Base-by-base conservation (phyloP, 2,329 filamentous ascomycete genomes). In the Fusarium brachygibbosum region DNA sequence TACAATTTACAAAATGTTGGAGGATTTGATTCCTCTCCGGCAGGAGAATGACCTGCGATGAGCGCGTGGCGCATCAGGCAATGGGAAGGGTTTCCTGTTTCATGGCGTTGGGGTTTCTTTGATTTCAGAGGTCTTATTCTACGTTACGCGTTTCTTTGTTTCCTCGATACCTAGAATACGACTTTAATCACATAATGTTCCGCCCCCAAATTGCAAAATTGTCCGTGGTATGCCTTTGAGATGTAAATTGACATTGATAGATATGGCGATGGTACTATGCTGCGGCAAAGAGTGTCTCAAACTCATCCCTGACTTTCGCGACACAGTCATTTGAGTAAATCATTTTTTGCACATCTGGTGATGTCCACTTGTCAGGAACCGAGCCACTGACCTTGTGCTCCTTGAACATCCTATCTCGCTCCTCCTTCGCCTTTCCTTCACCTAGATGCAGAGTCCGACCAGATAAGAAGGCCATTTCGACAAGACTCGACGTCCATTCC, bases 331-430 rank as follows among this genome's bases (percentile, higher is more conserved):
- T 83, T 13, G 85, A 84, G 77, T 91, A 91, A 63, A 91, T 87
- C 83, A 86, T 86, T 77, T 85, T 84, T 78, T 91, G 89, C 41
- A 91, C 87, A 72, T 91, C 89, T 12, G 88, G 88, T 76, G 90
- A 90, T 5, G 88, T 88, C 90, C 90, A 91, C 80, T 90, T 91
- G 79, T 91, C 89, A 4, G 88, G 88, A 63, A 86, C 86, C 58
- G 79, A 83, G 65, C 78, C 82, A 74, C 83, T 85, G 76, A 72
- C 81, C 70, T 81, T 83, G 64, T 86, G 81, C 54, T 84, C 80
- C 41, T 83, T 84, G 75, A 89, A 87, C 79, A 83, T 81, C 57
- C 79, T 82, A 71, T 90, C 87, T 35, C 87, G 82, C 79, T 88
- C 86, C 75, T 88, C 85, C 73, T 85, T 86, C 29, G 86, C 86